Conservation (phyloP, 2,329 filamentous ascomycete genomes). For the Apiospora kogelbergensis region DNA sequence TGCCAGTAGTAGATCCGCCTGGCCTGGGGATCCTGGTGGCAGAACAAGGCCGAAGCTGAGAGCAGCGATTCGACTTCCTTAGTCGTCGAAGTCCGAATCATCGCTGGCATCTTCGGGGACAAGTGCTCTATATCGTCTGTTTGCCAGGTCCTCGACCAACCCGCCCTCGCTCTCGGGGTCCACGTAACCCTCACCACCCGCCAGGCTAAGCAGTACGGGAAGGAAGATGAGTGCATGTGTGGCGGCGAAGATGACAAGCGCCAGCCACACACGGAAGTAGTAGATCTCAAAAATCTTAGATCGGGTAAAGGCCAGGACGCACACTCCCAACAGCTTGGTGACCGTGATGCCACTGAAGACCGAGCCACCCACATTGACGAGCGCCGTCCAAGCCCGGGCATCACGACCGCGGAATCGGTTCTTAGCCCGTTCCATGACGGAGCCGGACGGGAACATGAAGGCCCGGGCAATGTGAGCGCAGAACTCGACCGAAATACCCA, state of each 20-base stretch:
- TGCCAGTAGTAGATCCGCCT: background rate
- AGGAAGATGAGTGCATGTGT: slow-evolving; percentile 88
- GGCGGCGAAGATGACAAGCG: slow-evolving; percentile 85
- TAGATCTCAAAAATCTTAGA: slow-evolving; percentile 99
- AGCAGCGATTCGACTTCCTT: background rate
- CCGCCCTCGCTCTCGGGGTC: slow-evolving; percentile 87
- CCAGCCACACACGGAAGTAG: slow-evolving; percentile 96
- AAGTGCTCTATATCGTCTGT: slow-evolving; percentile 73
- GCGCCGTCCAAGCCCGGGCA: slow-evolving; percentile 84
- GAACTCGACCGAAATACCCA: slow-evolving; percentile 95
- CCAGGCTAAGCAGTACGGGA: slow-evolving; percentile 82
- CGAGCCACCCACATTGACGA: slow-evolving; percentile 91
- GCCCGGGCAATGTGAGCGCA: slow-evolving; percentile 95
- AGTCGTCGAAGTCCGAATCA: slow-evolving; percentile 67
- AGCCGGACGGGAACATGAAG: slow-evolving; percentile 87
- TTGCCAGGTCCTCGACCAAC: slow-evolving; percentile 84
- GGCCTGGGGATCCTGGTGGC: background rate
- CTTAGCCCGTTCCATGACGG: slow-evolving; percentile 78
- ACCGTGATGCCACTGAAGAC: slow-evolving; percentile 96
- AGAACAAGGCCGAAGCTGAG: background rate
- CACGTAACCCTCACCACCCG: slow-evolving; percentile 84
- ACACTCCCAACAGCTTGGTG: slow-evolving; percentile 90
- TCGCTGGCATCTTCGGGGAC: slow-evolving; percentile 74
- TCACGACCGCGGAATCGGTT: slow-evolving; percentile 79
- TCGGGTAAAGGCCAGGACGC: slow-evolving; percentile 87